phyloP scores from a whole-genome alignment of 805 yeast genomes.

The Komagataella mondaviorum region DNA sequence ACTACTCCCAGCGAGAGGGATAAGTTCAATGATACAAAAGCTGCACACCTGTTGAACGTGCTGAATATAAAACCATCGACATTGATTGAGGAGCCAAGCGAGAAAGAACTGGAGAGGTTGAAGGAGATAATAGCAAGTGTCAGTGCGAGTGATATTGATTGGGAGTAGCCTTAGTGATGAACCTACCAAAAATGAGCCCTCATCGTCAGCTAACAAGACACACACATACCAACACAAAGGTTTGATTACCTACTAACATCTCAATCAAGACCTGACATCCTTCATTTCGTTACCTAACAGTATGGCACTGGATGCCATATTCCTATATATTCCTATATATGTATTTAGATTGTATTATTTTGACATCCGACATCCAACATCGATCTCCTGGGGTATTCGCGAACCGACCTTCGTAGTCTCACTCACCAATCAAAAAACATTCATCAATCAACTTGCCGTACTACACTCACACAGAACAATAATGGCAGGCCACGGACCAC shows the following conservation, averaged over 20 bases:
- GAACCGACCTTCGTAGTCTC: not conserved
- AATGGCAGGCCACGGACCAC: constrained; percentile 4
- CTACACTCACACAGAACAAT: not conserved
- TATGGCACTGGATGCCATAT: not conserved
- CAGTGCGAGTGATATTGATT: not conserved
- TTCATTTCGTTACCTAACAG: not conserved
- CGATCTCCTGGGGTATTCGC: not conserved
- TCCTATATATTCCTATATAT: not conserved
- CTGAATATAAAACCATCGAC: not conserved
- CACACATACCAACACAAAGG: not conserved
- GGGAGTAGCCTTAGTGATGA: not conserved
- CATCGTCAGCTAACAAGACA: not conserved
- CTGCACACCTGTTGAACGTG: not conserved
- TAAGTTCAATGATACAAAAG: not conserved
- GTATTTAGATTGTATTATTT: not conserved
- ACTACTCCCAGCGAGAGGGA: not conserved
- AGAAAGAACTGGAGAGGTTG: not conserved
- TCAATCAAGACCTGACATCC: too few species aligned
- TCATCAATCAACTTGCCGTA: not conserved
- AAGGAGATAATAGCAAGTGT: not conserved
- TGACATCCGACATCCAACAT: not conserved
- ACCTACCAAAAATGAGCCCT: not conserved
- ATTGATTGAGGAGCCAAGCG: not conserved
- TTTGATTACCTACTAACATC: not conserved
- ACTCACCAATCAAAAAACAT: not conserved